Evolutionary conservation across 169 alveolate genomes (phyloP), one percentile per base, ranked within the genome.

Genomic region (Theileria sp.): DNA sequence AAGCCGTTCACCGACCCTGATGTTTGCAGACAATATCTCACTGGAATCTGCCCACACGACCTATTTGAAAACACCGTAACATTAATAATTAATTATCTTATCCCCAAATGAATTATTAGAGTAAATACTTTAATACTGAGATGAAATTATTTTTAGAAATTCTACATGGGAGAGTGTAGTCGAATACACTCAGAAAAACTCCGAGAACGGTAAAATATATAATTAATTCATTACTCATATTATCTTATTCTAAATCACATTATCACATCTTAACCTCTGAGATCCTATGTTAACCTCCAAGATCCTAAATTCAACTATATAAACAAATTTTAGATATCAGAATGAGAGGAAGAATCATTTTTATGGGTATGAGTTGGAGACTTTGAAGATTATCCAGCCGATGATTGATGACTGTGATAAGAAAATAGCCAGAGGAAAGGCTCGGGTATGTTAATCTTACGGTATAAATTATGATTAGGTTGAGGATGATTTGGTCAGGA

Each of bases 31-130:
- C 79, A 86, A 75, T 93, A 74, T 76, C 80, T 93, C 30, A 86
- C 94, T 6, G 96, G 96, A 32, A 66, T 93, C 54, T 93, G 96
- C 75, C 96, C 96, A 50, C 93, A 89, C 68, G 96, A 93, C 74
- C 86, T 93, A 54, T 93, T 93, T 75, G 96, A 90, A 62, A 92
- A 93, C 72, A 93, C 96, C 86, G 94, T 90, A 80, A 7, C 83
- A 28, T n/a, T 73, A 10, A 8, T 38, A 28, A 8, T 8, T 44
- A 8, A 73, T 73, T 73, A 8, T 61, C 8, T 58, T 34, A 73
- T 73, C 78, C n/a, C 44, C 54, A 44, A 7, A 44, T 13, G 2
- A 68, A 28, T 13, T 61, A 61, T 8, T 15, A 6, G 23, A 3
- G 4, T 25, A 81, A 69, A 30, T 17, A 19, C 17, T 17, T 0